Base-by-base conservation (phyloP, 2,329 filamentous ascomycete species). In the Huntiella abstrusa region DNA sequence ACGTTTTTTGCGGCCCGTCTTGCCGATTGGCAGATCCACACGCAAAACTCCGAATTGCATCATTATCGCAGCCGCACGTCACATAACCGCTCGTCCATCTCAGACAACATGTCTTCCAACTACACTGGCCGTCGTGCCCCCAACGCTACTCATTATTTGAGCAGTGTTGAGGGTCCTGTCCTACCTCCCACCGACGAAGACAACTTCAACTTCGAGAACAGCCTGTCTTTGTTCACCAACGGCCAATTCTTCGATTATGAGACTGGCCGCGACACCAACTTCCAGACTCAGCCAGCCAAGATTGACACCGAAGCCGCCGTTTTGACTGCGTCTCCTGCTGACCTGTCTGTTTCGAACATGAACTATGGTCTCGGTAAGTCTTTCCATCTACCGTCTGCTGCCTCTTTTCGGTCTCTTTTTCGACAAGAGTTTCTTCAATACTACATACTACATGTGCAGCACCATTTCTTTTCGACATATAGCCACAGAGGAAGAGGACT, bases 111-210 rank as follows among this genome's bases (percentile, higher is more conserved):
- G 81, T 76, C 68, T 59, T 86, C 46, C n/a, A 34, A 47, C 41
- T 43, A 77, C 71, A 77, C 72, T 62, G 80, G 78, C 58, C 80
- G 84, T 52, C 77, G 81, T 58, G 82, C 75, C 55, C 80, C 83
- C 57, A 93, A 93, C 62, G 83, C 94, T 64, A 86, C 85, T 58
- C 80, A 86, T 58, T 93, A 91, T 66, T 71, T 95, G 53, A 80
- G 83, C 56, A 81, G 87, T 54, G 70, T 95, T 56, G 94, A 94
- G 67, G 75, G 77, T 55, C 73, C 80, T 46, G 69, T 79, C 51
- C 71, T 68, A 45, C 54, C 54, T 49, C 55, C 67, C 17, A 59
- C 71, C 22, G 58, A 60, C 46, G 70, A 78, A 51, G 74, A 80
- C 46, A 62, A 68, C 44, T 71, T 78, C 60, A 71, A 71, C 54